Conservation (phyloP, 495 filamentous ascomycete genomes). For the Penicillium cataractarum region DNA sequence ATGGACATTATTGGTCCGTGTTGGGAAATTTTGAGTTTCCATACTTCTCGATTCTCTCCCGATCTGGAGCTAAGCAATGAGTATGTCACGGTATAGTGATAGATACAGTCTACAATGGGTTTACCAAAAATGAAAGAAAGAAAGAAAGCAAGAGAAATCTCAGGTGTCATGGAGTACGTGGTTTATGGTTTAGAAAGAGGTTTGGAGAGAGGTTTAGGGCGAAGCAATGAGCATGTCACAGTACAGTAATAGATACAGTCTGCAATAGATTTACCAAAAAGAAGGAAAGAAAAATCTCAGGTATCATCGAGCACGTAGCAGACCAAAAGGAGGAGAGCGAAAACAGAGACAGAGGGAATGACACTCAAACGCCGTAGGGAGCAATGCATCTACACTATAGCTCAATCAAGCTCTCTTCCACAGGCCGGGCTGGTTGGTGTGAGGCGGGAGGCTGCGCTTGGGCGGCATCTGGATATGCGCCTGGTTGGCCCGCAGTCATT, state of each 20-base stretch:
- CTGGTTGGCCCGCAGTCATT: conserved; percentile 37
- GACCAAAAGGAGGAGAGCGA: conserved; percentile 2
- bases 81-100: background rate
- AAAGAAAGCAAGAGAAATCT: background rate
- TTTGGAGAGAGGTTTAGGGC: no score
- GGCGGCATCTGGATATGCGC: conserved; percentile 70
- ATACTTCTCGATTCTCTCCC: conserved; percentile 1
- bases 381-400: conserved; percentile 37
- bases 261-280: background rate
- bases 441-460: conserved; percentile 46
- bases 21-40: conserved; percentile 6
- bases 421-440: conserved; percentile 49
- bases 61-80: conserved; percentile 1
- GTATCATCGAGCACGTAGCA: conserved; percentile 29
- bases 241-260: background rate
- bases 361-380: conserved; percentile 9
- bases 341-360: conserved; percentile 1
- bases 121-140: background rate
- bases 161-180: no score
- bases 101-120: background rate
- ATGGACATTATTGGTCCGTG: background rate
- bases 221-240: background rate
- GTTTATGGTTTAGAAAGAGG: no score
- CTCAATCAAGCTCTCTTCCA: conserved; percentile 94
- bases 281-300: conserved; percentile 15